Percentiles rank a stretch among this genome's conserved stretches.
Evolutionary conservation across 768 basidiomycete genomes (phyloP).

Genomic region (Glaciozyma antarctica): DNA sequence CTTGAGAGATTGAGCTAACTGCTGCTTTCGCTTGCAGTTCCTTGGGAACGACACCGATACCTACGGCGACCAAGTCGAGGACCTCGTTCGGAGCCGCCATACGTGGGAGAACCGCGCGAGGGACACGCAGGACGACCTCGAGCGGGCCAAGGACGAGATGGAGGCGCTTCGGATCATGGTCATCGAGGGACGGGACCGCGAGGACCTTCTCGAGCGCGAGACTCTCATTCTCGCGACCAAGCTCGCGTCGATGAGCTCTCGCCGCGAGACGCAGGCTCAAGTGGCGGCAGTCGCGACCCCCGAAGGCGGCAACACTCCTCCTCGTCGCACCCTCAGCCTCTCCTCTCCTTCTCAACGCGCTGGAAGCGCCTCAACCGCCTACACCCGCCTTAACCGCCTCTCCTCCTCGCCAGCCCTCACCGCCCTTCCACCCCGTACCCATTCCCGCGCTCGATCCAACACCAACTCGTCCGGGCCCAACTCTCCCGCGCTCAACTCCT

Average conservation of each 20-base stretch:
- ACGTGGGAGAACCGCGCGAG: conserved; percentile 10
- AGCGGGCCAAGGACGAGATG: conserved; percentile 1
- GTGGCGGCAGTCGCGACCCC: background rate
- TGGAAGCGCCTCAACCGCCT: background rate
- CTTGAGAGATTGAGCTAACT: background rate
- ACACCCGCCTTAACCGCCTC: background rate
- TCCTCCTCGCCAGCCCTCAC: background rate
- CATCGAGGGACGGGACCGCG: background rate
- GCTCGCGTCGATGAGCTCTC: conserved; percentile 2
- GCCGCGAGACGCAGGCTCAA: background rate
- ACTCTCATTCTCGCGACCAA: background rate
- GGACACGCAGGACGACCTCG: conserved; percentile 8
- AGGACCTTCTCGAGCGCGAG: conserved; percentile 7
- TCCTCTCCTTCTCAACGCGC: background rate
- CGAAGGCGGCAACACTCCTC: background rate
- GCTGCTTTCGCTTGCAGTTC: background rate
- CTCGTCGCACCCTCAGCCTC: background rate
- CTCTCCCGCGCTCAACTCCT: no score
- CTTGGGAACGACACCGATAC: conserved; percentile 9
- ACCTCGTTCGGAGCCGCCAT: background rate
- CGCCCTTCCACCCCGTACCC: background rate
- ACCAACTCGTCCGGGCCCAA: no score
- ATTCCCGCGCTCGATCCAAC: background rate
- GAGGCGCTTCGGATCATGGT: background rate
- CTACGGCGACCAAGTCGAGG: conserved; percentile 8